Percentiles rank a stretch among this genome's conserved stretches.
Evolutionary conservation across 768 basidiomycete genomes (phyloP).

Genomic region (Amanita inopinata): DNA sequence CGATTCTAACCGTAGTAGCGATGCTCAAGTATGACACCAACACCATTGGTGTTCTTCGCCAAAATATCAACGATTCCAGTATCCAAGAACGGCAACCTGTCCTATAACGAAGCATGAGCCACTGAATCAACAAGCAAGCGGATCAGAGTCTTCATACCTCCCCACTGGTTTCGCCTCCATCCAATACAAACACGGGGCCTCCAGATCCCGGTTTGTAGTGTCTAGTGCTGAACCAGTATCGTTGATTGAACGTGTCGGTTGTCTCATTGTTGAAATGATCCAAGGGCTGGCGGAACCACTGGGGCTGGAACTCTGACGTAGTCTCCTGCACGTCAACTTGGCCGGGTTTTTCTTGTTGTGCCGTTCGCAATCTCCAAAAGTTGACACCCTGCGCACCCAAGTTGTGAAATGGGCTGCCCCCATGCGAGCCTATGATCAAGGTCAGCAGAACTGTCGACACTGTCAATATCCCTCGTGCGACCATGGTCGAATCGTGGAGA

Average conservation of each 20-base stretch:
- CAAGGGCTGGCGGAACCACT: constrained; percentile 77
- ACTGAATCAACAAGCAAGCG: not conserved
- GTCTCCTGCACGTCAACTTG: constrained; percentile 14
- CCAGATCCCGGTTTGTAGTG: constrained; percentile 64
- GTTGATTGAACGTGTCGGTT: constrained; percentile 65
- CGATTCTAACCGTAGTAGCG: constrained; percentile 79
- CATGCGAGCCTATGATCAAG: constrained; percentile 12
- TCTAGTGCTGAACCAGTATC: constrained; percentile 87
- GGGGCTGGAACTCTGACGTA: constrained; percentile 37
- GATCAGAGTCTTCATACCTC: constrained; percentile 33
- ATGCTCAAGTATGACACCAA: constrained; percentile 89
- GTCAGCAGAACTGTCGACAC: not conserved
- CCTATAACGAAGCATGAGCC: constrained; percentile 19
- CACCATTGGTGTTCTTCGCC: constrained; percentile 73
- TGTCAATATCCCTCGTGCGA: no score
- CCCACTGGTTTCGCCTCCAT: constrained; percentile 90
- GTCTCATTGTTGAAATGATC: constrained; percentile 62
- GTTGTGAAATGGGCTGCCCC: constrained; percentile 11
- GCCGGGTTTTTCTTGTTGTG: constrained; percentile 12
- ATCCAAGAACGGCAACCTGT: constrained; percentile 51
- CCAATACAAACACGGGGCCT: constrained; percentile 83
- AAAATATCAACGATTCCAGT: constrained; percentile 85
- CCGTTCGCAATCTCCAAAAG: constrained; percentile 43
- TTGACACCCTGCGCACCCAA: constrained; percentile 54
- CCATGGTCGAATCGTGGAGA: no score